Percentiles rank a stretch among this genome's conserved stretches.
Evolutionary conservation across 2,329 filamentous ascomycete genomes (phyloP).

Genomic region (Fusarium praegraminearum): DNA sequence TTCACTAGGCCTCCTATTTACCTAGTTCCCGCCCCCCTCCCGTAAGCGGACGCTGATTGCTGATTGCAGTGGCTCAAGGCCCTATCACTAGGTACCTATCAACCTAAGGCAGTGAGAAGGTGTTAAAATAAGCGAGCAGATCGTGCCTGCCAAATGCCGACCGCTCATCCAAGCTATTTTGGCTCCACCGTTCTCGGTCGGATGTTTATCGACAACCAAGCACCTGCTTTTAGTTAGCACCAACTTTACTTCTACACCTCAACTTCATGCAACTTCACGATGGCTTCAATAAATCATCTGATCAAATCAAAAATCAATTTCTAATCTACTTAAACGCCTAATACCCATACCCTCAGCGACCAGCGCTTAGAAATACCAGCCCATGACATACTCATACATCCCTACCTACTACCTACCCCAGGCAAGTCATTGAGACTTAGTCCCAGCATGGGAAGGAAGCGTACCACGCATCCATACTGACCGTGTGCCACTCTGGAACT

Average conservation of each 20-base stretch:
- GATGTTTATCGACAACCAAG: not conserved
- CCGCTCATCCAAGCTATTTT: not conserved
- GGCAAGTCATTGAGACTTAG: not conserved
- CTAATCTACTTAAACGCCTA: not conserved
- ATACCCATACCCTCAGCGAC: not conserved
- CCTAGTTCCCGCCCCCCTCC: conserved; percentile 18
- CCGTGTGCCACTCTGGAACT: not conserved
- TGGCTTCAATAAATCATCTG: not conserved
- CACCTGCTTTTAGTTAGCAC: conserved; percentile 4
- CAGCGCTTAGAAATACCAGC: not conserved
- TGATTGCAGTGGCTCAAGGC: not conserved
- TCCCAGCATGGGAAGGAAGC: not conserved
- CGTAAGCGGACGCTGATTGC: not conserved
- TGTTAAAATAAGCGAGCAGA: not conserved
- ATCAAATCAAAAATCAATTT: not conserved
- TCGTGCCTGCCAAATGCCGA: not conserved
- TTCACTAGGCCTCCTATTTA: conserved; percentile 5
- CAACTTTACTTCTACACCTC: not conserved
- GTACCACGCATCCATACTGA: conserved; percentile 9
- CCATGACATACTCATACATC: not conserved
- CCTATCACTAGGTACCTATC: too few species aligned
- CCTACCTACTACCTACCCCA: too few species aligned
- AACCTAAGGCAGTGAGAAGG: not conserved
- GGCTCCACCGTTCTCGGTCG: not conserved
- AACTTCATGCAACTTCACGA: not conserved